Evolutionary conservation across 2,329 filamentous ascomycete species (phyloP).

Genomic region (Stagonosporopsis tanaceti): DNA sequence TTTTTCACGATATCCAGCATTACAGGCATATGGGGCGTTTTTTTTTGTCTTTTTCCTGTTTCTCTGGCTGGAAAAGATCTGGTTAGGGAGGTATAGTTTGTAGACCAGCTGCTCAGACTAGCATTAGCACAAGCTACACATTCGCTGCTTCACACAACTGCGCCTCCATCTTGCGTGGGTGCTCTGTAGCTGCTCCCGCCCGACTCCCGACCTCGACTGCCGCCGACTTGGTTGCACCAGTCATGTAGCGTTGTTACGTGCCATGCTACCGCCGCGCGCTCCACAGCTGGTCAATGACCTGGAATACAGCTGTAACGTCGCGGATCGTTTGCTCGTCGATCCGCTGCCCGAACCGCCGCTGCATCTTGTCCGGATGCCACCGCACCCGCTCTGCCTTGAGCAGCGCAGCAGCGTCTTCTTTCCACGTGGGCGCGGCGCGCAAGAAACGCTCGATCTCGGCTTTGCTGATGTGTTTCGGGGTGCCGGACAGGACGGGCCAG

Average conservation of each 20-base stretch:
- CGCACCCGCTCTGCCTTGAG: constrained; percentile 87
- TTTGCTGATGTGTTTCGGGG: constrained; percentile 63
- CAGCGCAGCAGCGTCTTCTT: constrained; percentile 54
- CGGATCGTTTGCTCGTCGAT: constrained; percentile 77
- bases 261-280: constrained; percentile 48
- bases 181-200: too few species aligned
- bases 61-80: too few species aligned
- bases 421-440: constrained; percentile 58
- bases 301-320: constrained; percentile 88
- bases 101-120: not conserved
- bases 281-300: constrained; percentile 86
- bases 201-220: too few species aligned
- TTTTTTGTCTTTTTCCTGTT: not conserved
- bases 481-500: constrained; percentile 77
- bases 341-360: constrained; percentile 79
- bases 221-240: too few species aligned
- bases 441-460: constrained; percentile 75
- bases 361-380: constrained; percentile 98
- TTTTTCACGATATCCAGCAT: constrained; percentile 7
- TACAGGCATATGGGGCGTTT: constrained; percentile 3
- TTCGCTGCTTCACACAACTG: not conserved
- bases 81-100: not conserved
- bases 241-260: too few species aligned
- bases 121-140: not conserved
- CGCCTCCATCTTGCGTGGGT: not conserved